Evolutionary conservation across 179 eudicot species (phyloP).

Genomic region (Vitellaria paradoxa): DNA sequence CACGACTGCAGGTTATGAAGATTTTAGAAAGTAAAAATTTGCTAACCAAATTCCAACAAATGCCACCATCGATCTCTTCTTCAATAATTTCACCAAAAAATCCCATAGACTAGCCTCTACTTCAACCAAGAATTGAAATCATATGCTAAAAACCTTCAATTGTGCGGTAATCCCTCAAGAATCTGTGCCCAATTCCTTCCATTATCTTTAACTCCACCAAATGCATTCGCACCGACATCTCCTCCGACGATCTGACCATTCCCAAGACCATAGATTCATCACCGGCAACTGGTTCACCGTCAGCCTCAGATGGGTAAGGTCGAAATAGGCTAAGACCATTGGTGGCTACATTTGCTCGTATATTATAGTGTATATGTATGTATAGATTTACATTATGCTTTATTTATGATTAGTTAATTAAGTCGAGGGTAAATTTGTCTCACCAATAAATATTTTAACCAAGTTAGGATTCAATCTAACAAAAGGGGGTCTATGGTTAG

Average conservation of each 20-base stretch:
- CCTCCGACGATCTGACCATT: conserved; percentile 78
- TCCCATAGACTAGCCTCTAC: conserved; percentile 50
- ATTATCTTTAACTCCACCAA: conserved; percentile 36
- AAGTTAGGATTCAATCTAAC: too few relatives aligned
- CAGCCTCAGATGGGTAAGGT: background rate
- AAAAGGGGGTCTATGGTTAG: too few relatives aligned
- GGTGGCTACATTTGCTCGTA: too few relatives aligned
- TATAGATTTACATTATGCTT: too few relatives aligned
- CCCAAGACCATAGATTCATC: conserved; percentile 43
- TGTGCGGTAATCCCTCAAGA: conserved; percentile 65
- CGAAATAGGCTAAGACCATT: conserved; percentile 35
- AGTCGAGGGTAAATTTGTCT: too few relatives aligned
- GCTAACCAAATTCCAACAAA: conserved; percentile 41
- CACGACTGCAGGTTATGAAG: conserved; percentile 31
- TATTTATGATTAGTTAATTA: too few relatives aligned
- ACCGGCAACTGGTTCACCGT: conserved; percentile 33
- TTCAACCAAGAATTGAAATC: conserved; percentile 40
- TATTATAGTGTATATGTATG: too few relatives aligned
- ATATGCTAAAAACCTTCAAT: conserved; percentile 53
- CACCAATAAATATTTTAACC: too few relatives aligned
- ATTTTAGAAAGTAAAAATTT: conserved; percentile 27
- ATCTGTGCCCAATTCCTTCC: conserved; percentile 48
- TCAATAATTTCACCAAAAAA: conserved; percentile 60
- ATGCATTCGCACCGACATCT: conserved; percentile 35
- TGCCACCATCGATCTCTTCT: conserved; percentile 67